Conservation (phyloP, 495 filamentous ascomycete species). For the Schizothecium vesticola region DNA sequence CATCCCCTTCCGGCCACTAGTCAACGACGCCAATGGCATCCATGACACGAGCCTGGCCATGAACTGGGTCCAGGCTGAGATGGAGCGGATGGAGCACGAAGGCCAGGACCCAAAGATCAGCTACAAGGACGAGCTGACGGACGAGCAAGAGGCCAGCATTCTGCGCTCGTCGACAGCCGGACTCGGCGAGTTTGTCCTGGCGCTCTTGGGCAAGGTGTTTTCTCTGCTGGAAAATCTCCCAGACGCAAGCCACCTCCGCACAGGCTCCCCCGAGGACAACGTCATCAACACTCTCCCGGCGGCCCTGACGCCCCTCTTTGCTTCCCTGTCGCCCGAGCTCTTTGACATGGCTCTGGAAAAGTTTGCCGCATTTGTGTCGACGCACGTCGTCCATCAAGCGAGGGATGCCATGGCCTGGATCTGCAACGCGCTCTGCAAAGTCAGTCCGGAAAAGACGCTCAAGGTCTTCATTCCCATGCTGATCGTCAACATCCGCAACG, state of each 20-base stretch:
- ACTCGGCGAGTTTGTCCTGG: slow-evolving; percentile 84
- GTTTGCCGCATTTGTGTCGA: slow-evolving; percentile 84
- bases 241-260: slow-evolving; percentile 77
- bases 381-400: slow-evolving; percentile 95
- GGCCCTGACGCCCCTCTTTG: slow-evolving; percentile 83
- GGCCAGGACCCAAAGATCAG: slow-evolving; percentile 78
- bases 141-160: slow-evolving; percentile 83
- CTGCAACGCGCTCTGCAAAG: slow-evolving; percentile 90
- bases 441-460: slow-evolving; percentile 85
- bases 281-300: slow-evolving; percentile 94
- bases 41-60: slow-evolving; percentile 76
- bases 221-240: slow-evolving; percentile 92
- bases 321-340: slow-evolving; percentile 85
- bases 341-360: slow-evolving; percentile 90
- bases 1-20: slow-evolving; percentile 83
- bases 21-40: slow-evolving; percentile 60
- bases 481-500: slow-evolving; percentile 83
- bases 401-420: slow-evolving; percentile 99
- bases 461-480: slow-evolving; percentile 86
- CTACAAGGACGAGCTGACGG: slow-evolving; percentile 74
- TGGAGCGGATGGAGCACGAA: slow-evolving; percentile 87
- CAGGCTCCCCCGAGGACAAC: slow-evolving; percentile 91
- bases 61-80: slow-evolving; percentile 89
- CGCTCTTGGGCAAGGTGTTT: slow-evolving; percentile 90
- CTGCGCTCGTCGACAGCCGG: slow-evolving; percentile 93